These are phyloP conservation scores for Lasiodiplodia theobromae DNA, from an alignment of 2,329 filamentous ascomycete species.

Conservation along the genomic window DNA sequence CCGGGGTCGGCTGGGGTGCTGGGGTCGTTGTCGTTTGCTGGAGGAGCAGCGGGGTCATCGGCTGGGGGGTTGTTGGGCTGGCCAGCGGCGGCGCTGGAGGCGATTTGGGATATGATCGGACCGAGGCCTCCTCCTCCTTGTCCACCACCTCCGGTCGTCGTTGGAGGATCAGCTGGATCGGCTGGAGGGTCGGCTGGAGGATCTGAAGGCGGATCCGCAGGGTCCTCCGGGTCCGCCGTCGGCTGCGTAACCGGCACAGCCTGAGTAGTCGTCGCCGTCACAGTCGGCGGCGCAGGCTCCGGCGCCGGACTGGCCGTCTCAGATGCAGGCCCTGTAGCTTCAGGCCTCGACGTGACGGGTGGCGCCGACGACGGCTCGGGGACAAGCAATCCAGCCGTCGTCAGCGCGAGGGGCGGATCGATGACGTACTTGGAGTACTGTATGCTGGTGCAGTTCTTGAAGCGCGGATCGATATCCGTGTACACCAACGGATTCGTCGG, in stretches of 20 bases:
- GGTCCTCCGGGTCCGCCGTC: not conserved
- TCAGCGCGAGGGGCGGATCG: constrained; percentile 13
- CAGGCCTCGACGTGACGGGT: not conserved
- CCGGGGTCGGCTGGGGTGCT: no score
- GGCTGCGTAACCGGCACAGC: not conserved
- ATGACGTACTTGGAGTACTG: constrained; percentile 1
- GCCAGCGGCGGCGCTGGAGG: not conserved
- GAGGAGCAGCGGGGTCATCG: not conserved
- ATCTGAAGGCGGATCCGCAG: not conserved
- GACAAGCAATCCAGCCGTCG: not conserved
- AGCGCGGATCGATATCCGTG: constrained; percentile 2
- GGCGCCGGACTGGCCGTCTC: not conserved
- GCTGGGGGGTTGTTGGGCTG: not conserved
- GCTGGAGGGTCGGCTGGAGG: no score
- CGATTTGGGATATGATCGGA: not conserved
- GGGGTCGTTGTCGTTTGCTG: not conserved
- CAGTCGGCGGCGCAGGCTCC: not conserved
- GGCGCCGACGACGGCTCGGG: not conserved
- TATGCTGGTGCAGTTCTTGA: constrained; percentile 4
- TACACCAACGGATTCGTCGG: constrained; percentile 1
- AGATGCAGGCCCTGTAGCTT: not conserved
- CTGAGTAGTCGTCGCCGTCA: not conserved
- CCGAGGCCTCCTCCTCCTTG: not conserved
- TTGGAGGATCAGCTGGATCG: not conserved
- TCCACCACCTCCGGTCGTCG: not conserved